Conservation (phyloP, 1,284 basidiomycete species). For the Pyrrhoderma noxium region DNA sequence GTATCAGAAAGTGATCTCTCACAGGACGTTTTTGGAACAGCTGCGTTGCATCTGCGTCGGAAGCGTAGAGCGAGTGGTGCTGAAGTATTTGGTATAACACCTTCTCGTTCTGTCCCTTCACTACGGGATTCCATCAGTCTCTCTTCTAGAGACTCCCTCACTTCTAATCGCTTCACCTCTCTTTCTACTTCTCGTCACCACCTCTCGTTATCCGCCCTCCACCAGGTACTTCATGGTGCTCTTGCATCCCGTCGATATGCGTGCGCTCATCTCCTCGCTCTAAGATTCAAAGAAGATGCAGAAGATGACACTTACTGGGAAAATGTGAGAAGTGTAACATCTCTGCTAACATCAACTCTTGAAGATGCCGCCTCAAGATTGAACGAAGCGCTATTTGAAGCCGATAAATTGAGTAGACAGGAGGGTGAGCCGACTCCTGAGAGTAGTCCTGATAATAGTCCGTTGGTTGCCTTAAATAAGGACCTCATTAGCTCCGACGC, state of each 20-base stretch:
- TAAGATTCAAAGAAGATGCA: conserved; percentile 55
- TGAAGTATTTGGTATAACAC: conserved; percentile 35
- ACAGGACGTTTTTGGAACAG: conserved; percentile 44
- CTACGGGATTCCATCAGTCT: conserved; percentile 17
- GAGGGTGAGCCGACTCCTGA: conserved; percentile 42
- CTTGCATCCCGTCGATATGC: conserved; percentile 65
- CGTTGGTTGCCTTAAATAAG: neutral
- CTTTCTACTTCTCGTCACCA: conserved; percentile 56
- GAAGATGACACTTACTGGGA: conserved; percentile 72
- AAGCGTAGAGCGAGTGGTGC: conserved; percentile 44
- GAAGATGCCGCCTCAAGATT: conserved; percentile 56
- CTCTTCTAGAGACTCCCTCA: conserved; percentile 35
- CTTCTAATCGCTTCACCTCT: conserved; percentile 44
- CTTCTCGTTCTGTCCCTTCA: conserved; percentile 22
- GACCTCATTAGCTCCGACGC: conserved; percentile 3
- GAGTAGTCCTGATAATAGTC: conserved; percentile 14
- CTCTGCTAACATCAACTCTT: conserved; percentile 55
- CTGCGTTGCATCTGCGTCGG: conserved; percentile 52
- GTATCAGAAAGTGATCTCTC: conserved; percentile 22
- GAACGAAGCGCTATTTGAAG: conserved; percentile 50
- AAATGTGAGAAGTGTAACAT: conserved; percentile 66
- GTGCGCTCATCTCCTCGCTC: conserved; percentile 66
- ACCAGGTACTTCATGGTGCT: conserved; percentile 52
- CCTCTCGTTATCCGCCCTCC: conserved; percentile 54
- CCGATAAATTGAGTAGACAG: conserved; percentile 40